Evolutionary conservation across 345 rosid genomes (phyloP), one percentile per base, ranked within the genome.

Genomic region (Euclidium syriacum): DNA sequence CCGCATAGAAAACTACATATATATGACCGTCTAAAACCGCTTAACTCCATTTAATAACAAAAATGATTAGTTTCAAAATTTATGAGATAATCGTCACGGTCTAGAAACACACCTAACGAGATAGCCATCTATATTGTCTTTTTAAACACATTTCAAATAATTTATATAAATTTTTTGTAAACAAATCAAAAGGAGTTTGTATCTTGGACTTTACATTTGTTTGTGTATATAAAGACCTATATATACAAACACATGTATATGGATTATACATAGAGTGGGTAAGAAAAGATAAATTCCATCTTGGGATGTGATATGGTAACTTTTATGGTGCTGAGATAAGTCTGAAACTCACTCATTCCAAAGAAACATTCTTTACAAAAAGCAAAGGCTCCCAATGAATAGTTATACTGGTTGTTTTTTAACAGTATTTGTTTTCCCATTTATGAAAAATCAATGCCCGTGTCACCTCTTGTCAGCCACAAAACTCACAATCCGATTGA

Each of bases 241-340:
- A 62, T 0, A 19, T 16, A 41, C 12, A 58, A 32, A 53, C 39
- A 22, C 40, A 56, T 55, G 63, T 56, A 43, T 8, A 43, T n/a
- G n/a, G 44, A 36, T 44, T 53, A 23, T 20, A 34, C 26, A 58
- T 42, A 54, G 58, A 55, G 52, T 62, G 74, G 18, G 69, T 29
- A 16, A 15, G 4, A 26, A 41, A 64, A 58, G 61, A 64, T 56
- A 41, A 72, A 64, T 64, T 58, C 60, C 39, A 63, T 73, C 64
- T 67, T 67, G 78, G 82, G 78, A 77, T 70, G 46, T 66, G 57
- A 65, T 33, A 62, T 50, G 30, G 59, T 58, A 55, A 62, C 70
- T 80, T 75, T 58, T 52, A 57, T 48, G 67, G 59, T 74, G 71
- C 73, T 67, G 65, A 26, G 25, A 51, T 64, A 40, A 57, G 19